These are phyloP conservation scores for Fusarium sp. DNA, from an alignment of 2,329 filamentous ascomycete genomes.

Conservation along the genomic window DNA sequence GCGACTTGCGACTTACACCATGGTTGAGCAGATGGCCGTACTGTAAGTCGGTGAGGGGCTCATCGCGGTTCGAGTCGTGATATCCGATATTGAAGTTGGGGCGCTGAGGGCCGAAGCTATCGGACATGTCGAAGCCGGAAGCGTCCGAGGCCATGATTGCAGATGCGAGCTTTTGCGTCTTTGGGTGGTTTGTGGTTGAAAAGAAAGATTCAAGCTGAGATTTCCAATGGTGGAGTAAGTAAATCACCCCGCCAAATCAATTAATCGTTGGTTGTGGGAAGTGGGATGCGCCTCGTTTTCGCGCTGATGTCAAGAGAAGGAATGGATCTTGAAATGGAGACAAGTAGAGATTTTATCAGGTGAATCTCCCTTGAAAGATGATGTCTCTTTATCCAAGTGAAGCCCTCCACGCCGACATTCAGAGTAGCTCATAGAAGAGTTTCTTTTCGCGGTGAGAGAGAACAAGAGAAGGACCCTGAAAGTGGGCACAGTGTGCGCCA, in stretches of 20 bases:
- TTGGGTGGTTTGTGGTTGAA: slow-evolving; percentile 11
- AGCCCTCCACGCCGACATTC: background rate
- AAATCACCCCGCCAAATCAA: slow-evolving; percentile 44
- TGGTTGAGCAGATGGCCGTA: slow-evolving; percentile 76
- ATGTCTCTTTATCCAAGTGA: background rate
- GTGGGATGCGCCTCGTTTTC: slow-evolving; percentile 19
- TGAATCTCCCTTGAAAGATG: too few species aligned
- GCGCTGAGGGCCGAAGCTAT: slow-evolving; percentile 47
- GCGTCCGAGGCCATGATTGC: slow-evolving; percentile 41
- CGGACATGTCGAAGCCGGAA: slow-evolving; percentile 37
- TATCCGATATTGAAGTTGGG: slow-evolving; percentile 77
- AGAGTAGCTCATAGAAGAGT: background rate
- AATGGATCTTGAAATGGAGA: background rate
- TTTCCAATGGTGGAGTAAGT: slow-evolving; percentile 44
- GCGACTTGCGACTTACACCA: slow-evolving; percentile 66
- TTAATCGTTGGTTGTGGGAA: slow-evolving; percentile 19
- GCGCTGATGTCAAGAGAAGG: background rate
- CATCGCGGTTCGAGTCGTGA: slow-evolving; percentile 73
- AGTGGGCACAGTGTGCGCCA: slow-evolving; percentile 33
- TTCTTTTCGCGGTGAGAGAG: slow-evolving; percentile 11
- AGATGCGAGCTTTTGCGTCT: background rate
- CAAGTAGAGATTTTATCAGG: background rate
- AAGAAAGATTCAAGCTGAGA: slow-evolving; percentile 35
- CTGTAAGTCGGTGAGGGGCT: slow-evolving; percentile 72
- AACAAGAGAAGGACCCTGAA: slow-evolving; percentile 33